Base-by-base conservation (phyloP, 2,329 filamentous ascomycete species). In the Venturia oleaginea region DNA sequence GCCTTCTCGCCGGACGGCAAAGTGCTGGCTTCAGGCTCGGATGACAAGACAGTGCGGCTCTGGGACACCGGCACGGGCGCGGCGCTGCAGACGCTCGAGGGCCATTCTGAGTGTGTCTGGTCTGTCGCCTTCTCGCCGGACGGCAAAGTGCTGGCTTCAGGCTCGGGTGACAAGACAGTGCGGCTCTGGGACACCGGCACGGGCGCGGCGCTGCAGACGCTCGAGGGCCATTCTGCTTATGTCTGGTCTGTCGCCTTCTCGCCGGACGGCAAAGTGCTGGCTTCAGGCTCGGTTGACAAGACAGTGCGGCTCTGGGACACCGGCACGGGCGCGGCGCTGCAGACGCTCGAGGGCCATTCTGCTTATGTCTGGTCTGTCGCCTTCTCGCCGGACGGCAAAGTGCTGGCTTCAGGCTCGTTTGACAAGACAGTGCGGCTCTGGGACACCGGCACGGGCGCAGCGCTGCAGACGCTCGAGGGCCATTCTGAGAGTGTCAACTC, bases 61-160 rank as follows among this genome's bases (percentile, higher is more conserved):
- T 68, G 64, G 67, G 48, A 67, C 27, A 57, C 62, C 10, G 24
- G 27, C n/a, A 67, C 62, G 63, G 51, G 46, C 38, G 64, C 64
- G 22, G 27, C 19, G n/a, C 62, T 57, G 8, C 62, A 65, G 48
- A 65, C 64, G 34, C 48, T 71, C n/a, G 66, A 72, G 61, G 64
- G 59, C 54, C 63, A 67, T 59, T 19, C 22, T 13, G 34, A 38
- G 27, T 3, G n/a, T 11, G 46, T 66, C 22, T 8, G 24, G n/a
- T 34, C 59, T 48, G 42, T 67, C n/a, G 46, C 63, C 34, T 68
- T 66, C 62, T 66, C 61, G 34, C 66, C 34, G 13, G 62, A 67
- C 22, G 62, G 66, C 17, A 62, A 59, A n/a, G 13, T 24, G 38
- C 42, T 68, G 15, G 64, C 66, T 17, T 67, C 65, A n/a, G 64